Conservation (phyloP, 1,139 yeast species). For the Kluyveromyces sp. region DNA sequence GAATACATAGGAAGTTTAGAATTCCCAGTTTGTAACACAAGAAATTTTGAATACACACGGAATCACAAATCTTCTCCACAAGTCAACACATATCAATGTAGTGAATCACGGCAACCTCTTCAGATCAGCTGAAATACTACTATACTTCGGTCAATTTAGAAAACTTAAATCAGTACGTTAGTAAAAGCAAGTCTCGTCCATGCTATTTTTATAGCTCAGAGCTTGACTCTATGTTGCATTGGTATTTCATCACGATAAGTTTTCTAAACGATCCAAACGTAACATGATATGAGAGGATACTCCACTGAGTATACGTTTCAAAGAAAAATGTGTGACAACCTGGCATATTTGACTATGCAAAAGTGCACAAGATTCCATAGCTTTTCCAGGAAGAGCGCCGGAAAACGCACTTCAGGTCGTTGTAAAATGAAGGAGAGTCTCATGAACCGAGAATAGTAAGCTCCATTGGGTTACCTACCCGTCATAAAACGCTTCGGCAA, state of each 20-base stretch:
- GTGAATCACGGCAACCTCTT: neutral
- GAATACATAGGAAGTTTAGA: neutral
- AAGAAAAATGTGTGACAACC: constrained; percentile 33
- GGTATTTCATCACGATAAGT: constrained; percentile 59
- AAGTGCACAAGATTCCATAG: constrained; percentile 15
- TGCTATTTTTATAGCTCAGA: constrained; percentile 55
- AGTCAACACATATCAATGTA: neutral
- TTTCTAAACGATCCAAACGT: neutral
- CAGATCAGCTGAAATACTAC: neutral
- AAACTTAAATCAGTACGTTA: constrained; percentile 9
- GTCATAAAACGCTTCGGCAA: constrained; percentile 33
- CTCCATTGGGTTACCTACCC: constrained; percentile 75
- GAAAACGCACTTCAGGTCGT: constrained; percentile 3
- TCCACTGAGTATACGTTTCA: constrained; percentile 2
- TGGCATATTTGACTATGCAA: constrained; percentile 71
- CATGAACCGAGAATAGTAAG: constrained; percentile 69
- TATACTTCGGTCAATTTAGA: neutral
- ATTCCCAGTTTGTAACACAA: neutral
- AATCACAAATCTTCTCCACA: neutral
- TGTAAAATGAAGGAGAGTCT: constrained; percentile 37
- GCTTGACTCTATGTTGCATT: constrained; percentile 93
- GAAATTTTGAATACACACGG: neutral
- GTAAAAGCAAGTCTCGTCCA: constrained; percentile 44
- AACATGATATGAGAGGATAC: constrained; percentile 3
- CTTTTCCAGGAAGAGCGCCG: constrained; percentile 15